These are phyloP conservation scores for Trichodelitschia bisporula DNA, from an alignment of 495 filamentous ascomycete genomes.

Conservation along the genomic window DNA sequence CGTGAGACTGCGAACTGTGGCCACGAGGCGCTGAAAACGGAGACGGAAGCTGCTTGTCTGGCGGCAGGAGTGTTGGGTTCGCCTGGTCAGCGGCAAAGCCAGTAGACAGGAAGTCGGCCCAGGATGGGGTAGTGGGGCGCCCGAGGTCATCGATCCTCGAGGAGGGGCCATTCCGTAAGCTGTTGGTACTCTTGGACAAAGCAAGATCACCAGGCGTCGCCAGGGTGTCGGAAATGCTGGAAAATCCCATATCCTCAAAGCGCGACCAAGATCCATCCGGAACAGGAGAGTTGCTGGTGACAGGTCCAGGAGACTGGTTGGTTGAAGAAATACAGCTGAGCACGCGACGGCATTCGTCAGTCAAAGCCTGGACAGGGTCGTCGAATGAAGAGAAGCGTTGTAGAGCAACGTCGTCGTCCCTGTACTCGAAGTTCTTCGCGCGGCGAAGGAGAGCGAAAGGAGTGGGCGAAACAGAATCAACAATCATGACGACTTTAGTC, in stretches of 20 bases:
- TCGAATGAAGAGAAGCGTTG: conserved; percentile 70
- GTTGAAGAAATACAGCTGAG: conserved; percentile 66
- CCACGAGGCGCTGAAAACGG: conserved; percentile 50
- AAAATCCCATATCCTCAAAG: conserved; percentile 88
- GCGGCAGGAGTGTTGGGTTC: conserved; percentile 41
- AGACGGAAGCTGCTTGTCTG: conserved; percentile 75
- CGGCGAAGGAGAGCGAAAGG: conserved; percentile 78
- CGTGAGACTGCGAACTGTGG: conserved; percentile 74
- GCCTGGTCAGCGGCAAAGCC: conserved; percentile 59
- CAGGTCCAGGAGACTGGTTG: conserved; percentile 63
- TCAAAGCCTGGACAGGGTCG: conserved; percentile 68
- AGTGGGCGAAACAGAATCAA: conserved; percentile 83
- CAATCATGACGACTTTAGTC: conserved; percentile 85
- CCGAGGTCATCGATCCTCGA: conserved; percentile 39
- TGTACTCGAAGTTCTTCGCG: conserved; percentile 85
- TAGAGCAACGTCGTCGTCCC: conserved; percentile 62
- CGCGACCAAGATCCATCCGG: conserved; percentile 92
- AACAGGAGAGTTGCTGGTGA: too few relatives aligned
- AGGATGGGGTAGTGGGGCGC: conserved; percentile 84
- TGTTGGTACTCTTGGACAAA: conserved; percentile 2
- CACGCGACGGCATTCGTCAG: conserved; percentile 81
- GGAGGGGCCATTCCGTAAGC: conserved; percentile 9
- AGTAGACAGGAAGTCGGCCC: conserved; percentile 89
- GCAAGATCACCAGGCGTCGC: too few relatives aligned
- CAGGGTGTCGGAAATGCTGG: conserved; percentile 29